These are phyloP conservation scores for Remersonia thermophila DNA, from an alignment of 2,329 filamentous ascomycete genomes.

Conservation along the genomic window DNA sequence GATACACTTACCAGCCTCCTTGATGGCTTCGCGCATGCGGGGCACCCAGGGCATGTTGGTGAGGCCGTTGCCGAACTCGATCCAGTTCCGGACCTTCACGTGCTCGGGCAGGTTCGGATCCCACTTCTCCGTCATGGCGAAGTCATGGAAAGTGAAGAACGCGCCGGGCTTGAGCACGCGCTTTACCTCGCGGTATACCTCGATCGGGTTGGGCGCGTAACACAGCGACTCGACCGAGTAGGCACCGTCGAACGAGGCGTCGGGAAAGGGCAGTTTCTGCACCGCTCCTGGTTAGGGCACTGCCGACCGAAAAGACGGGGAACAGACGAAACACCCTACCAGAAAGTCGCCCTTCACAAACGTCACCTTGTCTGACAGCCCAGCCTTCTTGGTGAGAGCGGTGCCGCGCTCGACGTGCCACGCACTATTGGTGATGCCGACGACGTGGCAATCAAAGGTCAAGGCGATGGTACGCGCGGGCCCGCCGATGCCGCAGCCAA, in stretches of 20 bases:
- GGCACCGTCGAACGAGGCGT: conserved; percentile 61
- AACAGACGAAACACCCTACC: conserved; percentile 30
- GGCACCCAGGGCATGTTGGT: conserved; percentile 64
- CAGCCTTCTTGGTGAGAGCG: conserved; percentile 53
- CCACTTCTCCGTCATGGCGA: conserved; percentile 68
- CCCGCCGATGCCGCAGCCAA: conserved; percentile 66
- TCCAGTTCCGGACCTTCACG: conserved; percentile 58
- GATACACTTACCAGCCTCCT: conserved; percentile 37
- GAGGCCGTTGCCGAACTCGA: conserved; percentile 66
- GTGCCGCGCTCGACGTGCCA: conserved; percentile 67
- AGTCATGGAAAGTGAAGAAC: conserved; percentile 67
- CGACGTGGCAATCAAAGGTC: conserved; percentile 56
- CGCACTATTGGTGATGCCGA: conserved; percentile 69
- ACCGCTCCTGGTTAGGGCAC: no score
- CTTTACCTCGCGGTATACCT: conserved; percentile 62
- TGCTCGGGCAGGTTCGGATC: conserved; percentile 56
- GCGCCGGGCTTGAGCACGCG: conserved; percentile 65
- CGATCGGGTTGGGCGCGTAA: conserved; percentile 59
- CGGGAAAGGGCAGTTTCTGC: conserved; percentile 60
- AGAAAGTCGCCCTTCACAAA: conserved; percentile 70
- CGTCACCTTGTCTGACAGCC: conserved; percentile 49
- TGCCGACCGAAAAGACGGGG: neutral
- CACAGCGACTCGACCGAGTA: conserved; percentile 71
- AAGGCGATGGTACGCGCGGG: conserved; percentile 64
- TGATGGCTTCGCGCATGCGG: conserved; percentile 53